These are phyloP conservation scores for Zymoseptoria passerinii DNA, from an alignment of 2,329 filamentous ascomycete species.

Conservation along the genomic window DNA sequence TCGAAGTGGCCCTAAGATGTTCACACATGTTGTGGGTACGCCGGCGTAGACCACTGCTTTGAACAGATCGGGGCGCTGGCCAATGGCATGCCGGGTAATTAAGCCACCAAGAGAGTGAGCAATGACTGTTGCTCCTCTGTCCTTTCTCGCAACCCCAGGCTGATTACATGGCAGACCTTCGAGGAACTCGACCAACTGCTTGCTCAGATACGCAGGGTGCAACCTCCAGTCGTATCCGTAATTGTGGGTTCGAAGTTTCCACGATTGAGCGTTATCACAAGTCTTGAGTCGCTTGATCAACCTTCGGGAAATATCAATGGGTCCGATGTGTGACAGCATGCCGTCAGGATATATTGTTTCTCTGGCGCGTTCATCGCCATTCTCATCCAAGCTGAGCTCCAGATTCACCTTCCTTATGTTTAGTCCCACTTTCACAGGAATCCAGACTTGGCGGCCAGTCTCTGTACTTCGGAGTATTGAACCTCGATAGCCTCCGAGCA, in stretches of 20 bases:
- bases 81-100: slow-evolving; percentile 81
- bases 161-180: slow-evolving; percentile 67
- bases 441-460: slow-evolving; percentile 81
- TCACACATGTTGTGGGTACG: slow-evolving; percentile 76
- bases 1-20: slow-evolving; percentile 79
- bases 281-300: slow-evolving; percentile 70
- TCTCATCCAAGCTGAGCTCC: slow-evolving; percentile 67
- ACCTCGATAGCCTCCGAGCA: slow-evolving; percentile 87
- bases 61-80: slow-evolving; percentile 75
- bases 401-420: slow-evolving; percentile 88
- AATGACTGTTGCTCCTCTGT: slow-evolving; percentile 68
- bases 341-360: slow-evolving; percentile 76
- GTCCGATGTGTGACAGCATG: slow-evolving; percentile 85
- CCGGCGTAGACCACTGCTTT: slow-evolving; percentile 80
- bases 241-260: slow-evolving; percentile 71
- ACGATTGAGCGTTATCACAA: slow-evolving; percentile 62
- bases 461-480: slow-evolving; percentile 81
- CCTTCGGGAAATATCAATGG: slow-evolving; percentile 78
- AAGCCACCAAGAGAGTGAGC: slow-evolving; percentile 82
- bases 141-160: slow-evolving; percentile 42
- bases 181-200: slow-evolving; percentile 64
- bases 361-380: slow-evolving; percentile 77
- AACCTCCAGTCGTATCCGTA: slow-evolving; percentile 95
- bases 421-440: slow-evolving; percentile 83
- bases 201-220: slow-evolving; percentile 67